Evolutionary conservation across 768 basidiomycete species (phyloP), one percentile per base, ranked within the genome.

Genomic region (Macrolepiota fuliginosa): DNA sequence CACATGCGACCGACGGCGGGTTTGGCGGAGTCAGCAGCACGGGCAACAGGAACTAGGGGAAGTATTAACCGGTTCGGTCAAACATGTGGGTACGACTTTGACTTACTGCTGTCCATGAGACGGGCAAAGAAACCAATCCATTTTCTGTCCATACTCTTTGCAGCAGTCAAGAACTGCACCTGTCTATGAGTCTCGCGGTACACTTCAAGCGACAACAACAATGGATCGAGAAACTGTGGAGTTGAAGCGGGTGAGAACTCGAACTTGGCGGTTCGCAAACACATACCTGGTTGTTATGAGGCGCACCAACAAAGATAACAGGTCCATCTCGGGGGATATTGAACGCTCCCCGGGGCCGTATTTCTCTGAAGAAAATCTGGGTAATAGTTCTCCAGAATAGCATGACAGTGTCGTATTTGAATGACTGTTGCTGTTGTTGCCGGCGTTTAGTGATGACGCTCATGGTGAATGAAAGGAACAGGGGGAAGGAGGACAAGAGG

Each of bases 281-380:
- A 69, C 67, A 61, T 68, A 89, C 93, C 77, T 95, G 93, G 73
- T 97, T 97, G 69, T 88, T 86, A 73, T 98, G 95, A 45, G 95
- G 95, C 10, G 92, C 96, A 46, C 84, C 94, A 53, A 94, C 94
- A 73, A 97, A 95, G 65, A 98, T 92, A 57, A 96, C 85, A 2
- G 96, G 92, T 0, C 94, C 96, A 61, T 92, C 84, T 61, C 82
- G 82, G 25, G 96, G 96, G 62, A 98, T 92, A 72, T 97, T 92
- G 83, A 91, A 98, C 36, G 95, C 91, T 54, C 96, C 93, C 73
- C 96, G 81, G 3, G 95, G 92, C 62, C 96, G 83, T 68, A 98
- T 89, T 77, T 98, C 96, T 66, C 96, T 81, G 79, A 98, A 98
- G 82, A 98, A 98, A 67, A 98, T 88, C 75, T 91, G 91, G 65